phyloP scores from a whole-genome alignment of 2,329 filamentous ascomycete species.

The Aspergillus fructus region DNA sequence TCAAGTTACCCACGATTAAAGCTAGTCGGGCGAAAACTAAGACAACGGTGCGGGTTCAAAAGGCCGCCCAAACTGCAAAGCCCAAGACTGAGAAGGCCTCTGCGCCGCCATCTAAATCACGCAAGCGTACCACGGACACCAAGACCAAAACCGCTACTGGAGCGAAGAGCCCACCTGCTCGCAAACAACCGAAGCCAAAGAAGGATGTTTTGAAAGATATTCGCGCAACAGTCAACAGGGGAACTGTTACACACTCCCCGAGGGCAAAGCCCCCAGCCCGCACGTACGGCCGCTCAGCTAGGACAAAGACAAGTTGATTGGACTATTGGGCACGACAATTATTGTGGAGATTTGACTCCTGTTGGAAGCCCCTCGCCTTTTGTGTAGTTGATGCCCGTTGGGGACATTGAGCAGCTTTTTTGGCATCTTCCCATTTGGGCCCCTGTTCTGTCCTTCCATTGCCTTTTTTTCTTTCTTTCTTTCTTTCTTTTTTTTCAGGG shows the following conservation, averaged over 20 bases:
- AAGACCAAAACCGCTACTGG: conserved; percentile 30
- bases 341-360: not conserved
- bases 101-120: conserved; percentile 23
- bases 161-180: conserved; percentile 21
- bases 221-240: conserved; percentile 8
- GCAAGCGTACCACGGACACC: conserved; percentile 28
- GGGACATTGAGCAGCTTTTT: not conserved
- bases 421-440: not conserved
- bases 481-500: not conserved
- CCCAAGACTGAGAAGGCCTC: conserved; percentile 17
- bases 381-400: not conserved
- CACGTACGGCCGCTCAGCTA: not conserved
- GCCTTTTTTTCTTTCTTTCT: not conserved
- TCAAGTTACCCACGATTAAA: conserved; percentile 32
- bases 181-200: conserved; percentile 16
- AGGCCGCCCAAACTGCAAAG: conserved; percentile 15
- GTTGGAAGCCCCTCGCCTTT: not conserved
- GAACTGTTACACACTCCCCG: not conserved
- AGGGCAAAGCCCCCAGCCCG: conserved; percentile 1
- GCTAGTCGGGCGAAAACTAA: conserved; percentile 27
- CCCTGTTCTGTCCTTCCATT: not conserved
- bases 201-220: conserved; percentile 11
- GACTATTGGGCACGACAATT: not conserved
- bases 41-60: conserved; percentile 21
- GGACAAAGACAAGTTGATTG: conserved; percentile 6